phyloP scores from a whole-genome alignment of 164 flowering plant genomes.

The Magnolia changhungtana region DNA sequence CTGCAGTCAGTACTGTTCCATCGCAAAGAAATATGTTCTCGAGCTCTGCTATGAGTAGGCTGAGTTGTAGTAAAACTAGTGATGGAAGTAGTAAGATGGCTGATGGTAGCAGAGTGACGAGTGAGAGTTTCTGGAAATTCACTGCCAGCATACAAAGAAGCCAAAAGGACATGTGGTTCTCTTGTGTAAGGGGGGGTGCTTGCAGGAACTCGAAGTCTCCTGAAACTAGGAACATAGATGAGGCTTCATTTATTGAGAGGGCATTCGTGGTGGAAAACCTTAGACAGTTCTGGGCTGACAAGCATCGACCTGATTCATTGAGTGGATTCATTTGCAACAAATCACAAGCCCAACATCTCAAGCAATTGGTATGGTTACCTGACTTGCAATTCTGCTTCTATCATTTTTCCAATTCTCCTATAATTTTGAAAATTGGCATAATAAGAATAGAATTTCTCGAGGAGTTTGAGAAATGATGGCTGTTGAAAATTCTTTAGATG shows the following conservation, averaged over 20 bases:
- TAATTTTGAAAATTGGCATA: not conserved
- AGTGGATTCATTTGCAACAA: slow-evolving; percentile 68
- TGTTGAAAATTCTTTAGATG: not conserved
- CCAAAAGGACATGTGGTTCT: slow-evolving; percentile 50
- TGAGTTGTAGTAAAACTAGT: slow-evolving; percentile 30
- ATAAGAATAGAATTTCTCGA: not conserved
- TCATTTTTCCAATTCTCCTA: not conserved
- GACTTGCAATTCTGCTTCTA: not conserved
- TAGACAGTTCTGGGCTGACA: slow-evolving; percentile 72
- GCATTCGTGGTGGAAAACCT: slow-evolving; percentile 62
- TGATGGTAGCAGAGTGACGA: slow-evolving; percentile 36
- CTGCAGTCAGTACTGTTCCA: slow-evolving; percentile 19
- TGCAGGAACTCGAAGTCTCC: slow-evolving; percentile 56
- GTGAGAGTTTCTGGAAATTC: slow-evolving; percentile 39
- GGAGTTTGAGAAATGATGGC: not conserved
- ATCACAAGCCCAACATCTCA: slow-evolving; percentile 62
- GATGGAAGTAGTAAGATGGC: slow-evolving; percentile 36
- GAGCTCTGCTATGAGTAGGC: slow-evolving; percentile 34
- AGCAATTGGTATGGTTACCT: slow-evolving; percentile 46
- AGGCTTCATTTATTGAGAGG: slow-evolving; percentile 56
- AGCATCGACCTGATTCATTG: slow-evolving; percentile 57
- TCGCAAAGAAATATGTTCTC: slow-evolving; percentile 1
- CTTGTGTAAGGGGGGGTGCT: slow-evolving; percentile 50
- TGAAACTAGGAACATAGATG: slow-evolving; percentile 43
- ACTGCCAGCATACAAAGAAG: slow-evolving; percentile 44